Evolutionary conservation across 2,329 filamentous ascomycete species (phyloP), one percentile per base, ranked within the genome.

Genomic region (Cladophialophora immunda): DNA sequence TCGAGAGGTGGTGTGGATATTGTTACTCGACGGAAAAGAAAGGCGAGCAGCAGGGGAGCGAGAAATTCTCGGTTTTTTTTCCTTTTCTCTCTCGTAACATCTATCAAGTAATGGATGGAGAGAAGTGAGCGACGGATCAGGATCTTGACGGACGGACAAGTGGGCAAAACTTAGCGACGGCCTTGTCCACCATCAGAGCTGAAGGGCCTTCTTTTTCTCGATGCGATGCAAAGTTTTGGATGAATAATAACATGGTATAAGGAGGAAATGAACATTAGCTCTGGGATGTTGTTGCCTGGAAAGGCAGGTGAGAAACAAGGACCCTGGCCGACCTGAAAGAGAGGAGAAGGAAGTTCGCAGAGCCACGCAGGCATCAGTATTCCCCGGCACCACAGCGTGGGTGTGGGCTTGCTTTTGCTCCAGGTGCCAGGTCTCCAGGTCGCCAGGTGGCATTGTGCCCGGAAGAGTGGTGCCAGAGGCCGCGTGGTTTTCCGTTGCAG

Each of bases 21-120:
- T 50, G 19, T 50, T 50, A 50, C 45, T 50, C 22, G 45, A 50
- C 27, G 4, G 45, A 15, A 27, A 25, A 19, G 8, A 27, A 50
- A 50, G 17, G 11, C 19, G 45, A 50, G 22, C 8, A 27, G 17
- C 45, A 50, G 45, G 25, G 45, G 45, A 27, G 3, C 15, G 45
- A 50, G 45, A 25, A 50, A 25, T 25, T 50, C 45, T 27, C 53
- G 17, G 1, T 55, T 2, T 34, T 36, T 55, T 13, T 55, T 25
- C 29, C 13, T 30, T 55, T 55, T 55, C 27, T 55, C 53, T 55
- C 53, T 55, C 53, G 53, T 55, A 55, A 55, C 27, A 32, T 55
- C 27, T 32, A 55, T 55, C 53, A 32, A 19, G 53, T 55, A 55
- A 30, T 55, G 30, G 52, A 22, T 47, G 19, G 41, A 47, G 41